Conservation (phyloP, 2,329 filamentous ascomycete species). For the Aureobasidium uvarum region DNA sequence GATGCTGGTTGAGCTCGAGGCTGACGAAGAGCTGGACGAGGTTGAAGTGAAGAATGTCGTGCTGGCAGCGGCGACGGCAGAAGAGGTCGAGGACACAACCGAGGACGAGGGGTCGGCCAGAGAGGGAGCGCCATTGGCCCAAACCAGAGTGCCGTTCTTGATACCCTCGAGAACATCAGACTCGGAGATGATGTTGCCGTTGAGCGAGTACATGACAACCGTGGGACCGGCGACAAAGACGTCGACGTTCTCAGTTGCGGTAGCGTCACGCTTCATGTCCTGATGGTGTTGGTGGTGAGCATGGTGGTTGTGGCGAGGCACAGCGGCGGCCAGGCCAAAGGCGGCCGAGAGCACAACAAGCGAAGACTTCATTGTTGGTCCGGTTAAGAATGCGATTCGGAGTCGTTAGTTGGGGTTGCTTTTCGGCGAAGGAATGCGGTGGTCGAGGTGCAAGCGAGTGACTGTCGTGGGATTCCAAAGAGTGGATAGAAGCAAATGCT, state of each 20-base stretch:
- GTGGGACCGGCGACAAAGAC: slow-evolving; percentile 61
- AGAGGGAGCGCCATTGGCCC: slow-evolving; percentile 55
- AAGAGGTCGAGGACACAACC: slow-evolving; percentile 33
- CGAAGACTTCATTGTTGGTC: slow-evolving; percentile 40
- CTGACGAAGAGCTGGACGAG: slow-evolving; percentile 34
- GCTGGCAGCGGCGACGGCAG: slow-evolving; percentile 33
- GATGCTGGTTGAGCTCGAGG: slow-evolving; percentile 31
- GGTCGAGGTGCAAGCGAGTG: slow-evolving; percentile 8
- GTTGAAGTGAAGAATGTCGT: slow-evolving; percentile 41
- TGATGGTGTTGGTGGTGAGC: slow-evolving; percentile 60
- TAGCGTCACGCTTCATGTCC: slow-evolving; percentile 49
- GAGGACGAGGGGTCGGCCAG: slow-evolving; percentile 33
- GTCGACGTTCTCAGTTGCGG: slow-evolving; percentile 46
- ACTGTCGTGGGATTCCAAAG: slow-evolving; percentile 19
- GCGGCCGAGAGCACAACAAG: slow-evolving; percentile 40
- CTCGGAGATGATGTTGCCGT: slow-evolving; percentile 60
- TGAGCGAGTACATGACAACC: slow-evolving; percentile 69
- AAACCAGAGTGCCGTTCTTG: slow-evolving; percentile 62
- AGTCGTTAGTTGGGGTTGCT: background rate
- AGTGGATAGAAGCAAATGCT: slow-evolving; percentile 26
- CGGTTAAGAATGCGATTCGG: slow-evolving; percentile 20
- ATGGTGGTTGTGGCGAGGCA: slow-evolving; percentile 54
- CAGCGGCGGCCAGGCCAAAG: slow-evolving; percentile 52
- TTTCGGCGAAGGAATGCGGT: slow-evolving; percentile 2
- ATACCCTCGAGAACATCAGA: slow-evolving; percentile 70